Conservation (phyloP, 805 yeast genomes). For the Starmerella khaoyaiensis region DNA sequence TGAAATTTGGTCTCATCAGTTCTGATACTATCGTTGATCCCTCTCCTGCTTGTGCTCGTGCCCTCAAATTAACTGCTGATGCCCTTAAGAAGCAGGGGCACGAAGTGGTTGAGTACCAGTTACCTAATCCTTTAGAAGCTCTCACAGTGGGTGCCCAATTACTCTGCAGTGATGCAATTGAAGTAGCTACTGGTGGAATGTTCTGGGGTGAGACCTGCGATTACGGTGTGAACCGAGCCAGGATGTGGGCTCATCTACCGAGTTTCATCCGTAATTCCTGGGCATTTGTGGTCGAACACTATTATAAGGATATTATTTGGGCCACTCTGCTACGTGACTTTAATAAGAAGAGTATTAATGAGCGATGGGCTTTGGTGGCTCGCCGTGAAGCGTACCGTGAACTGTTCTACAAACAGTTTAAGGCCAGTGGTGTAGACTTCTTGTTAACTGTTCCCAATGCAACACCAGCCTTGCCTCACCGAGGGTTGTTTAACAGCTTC, state of each 20-base stretch:
- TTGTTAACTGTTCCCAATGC: conserved; percentile 33
- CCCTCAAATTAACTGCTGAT: conserved; percentile 30
- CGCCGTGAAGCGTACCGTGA: conserved; percentile 30
- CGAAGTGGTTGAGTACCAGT: conserved; percentile 33
- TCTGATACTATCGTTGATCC: conserved; percentile 41
- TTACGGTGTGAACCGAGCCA: conserved; percentile 28
- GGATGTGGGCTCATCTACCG: conserved; percentile 27
- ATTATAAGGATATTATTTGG: conserved; percentile 28
- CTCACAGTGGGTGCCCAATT: conserved; percentile 42
- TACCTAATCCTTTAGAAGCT: conserved; percentile 45
- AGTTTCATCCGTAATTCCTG: conserved; percentile 27
- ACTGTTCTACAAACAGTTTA: conserved; percentile 20
- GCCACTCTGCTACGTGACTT: conserved; percentile 30
- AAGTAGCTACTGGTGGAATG: conserved; percentile 24
- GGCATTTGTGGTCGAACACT: conserved; percentile 26
- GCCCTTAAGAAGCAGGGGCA: conserved; percentile 36
- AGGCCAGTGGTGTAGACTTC: conserved; percentile 29
- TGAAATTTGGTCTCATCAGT: conserved; percentile 38
- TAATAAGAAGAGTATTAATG: conserved; percentile 27
- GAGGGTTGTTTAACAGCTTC: conserved; percentile 29
- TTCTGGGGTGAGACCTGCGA: conserved; percentile 29
- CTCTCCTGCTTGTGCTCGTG: conserved; percentile 36
- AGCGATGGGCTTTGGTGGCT: conserved; percentile 29
- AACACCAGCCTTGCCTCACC: conserved; percentile 33
- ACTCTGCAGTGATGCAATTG: conserved; percentile 29